A percentile compares a stretch with the other conserved stretches of the same genome.
phyloP scores from a whole-genome alignment of 345 rosid genomes.

The Eucalyptus marginata region DNA sequence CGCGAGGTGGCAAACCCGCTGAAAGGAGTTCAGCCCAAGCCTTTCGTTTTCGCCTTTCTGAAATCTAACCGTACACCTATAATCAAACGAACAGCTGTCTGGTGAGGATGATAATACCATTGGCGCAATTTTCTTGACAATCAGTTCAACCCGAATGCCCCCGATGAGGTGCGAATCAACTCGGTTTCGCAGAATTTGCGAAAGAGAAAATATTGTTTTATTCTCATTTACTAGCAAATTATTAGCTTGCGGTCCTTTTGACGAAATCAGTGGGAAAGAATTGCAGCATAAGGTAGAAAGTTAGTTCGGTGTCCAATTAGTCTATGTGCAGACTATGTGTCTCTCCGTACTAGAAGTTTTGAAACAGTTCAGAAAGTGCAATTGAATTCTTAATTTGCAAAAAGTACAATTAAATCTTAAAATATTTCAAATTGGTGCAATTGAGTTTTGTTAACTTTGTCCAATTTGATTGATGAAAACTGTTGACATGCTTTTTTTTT shows the following conservation, averaged over 20 bases:
- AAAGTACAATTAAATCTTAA: too few relatives aligned
- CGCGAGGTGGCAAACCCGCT: not conserved
- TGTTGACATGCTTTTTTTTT: rapidly evolving
- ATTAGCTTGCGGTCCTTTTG: not conserved
- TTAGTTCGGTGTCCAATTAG: not conserved
- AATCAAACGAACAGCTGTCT: not conserved
- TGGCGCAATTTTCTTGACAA: not conserved
- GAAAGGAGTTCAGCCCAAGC: not conserved
- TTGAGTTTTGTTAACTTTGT: not conserved
- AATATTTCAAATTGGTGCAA: too few relatives aligned
- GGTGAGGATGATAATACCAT: not conserved
- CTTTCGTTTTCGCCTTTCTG: not conserved
- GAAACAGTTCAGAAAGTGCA: not conserved
- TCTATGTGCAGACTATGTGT: not conserved
- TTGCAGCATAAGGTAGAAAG: not conserved
- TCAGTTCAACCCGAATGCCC: not conserved
- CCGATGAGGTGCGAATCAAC: not conserved
- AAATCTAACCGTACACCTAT: not conserved
- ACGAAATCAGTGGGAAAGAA: not conserved
- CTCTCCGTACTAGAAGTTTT: not conserved
- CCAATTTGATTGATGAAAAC: too few relatives aligned
- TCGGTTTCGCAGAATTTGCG: not conserved
- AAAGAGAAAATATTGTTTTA: not conserved
- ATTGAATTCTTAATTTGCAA: too few relatives aligned
- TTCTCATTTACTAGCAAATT: not conserved